Conservation (phyloP, 192 early-diverging fungal species). For the Endogone sp. region DNA sequence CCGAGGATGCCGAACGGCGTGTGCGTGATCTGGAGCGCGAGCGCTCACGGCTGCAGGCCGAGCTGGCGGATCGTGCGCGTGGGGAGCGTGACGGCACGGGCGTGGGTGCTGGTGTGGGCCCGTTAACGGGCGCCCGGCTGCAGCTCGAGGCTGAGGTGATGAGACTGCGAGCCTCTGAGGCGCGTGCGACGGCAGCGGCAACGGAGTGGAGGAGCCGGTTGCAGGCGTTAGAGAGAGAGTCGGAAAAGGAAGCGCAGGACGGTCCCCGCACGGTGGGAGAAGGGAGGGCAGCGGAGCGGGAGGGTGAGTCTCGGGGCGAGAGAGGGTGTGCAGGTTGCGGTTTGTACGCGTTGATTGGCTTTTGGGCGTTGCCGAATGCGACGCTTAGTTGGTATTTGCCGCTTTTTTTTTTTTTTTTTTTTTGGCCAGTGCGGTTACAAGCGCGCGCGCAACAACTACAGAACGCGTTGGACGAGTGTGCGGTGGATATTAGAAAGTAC, state of each 20-base stretch:
- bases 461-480: background rate
- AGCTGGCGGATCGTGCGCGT: background rate
- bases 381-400: too few species aligned
- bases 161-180: background rate
- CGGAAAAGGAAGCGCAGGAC: background rate
- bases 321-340: background rate
- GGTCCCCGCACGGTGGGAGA: too few species aligned
- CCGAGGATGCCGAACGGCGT: background rate
- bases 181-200: too few species aligned
- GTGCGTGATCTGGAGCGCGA: background rate
- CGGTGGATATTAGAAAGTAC: background rate
- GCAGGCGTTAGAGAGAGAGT: background rate
- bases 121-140: background rate
- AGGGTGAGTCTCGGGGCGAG: background rate
- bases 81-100: background rate
- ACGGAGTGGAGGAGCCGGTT: background rate
- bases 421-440: background rate
- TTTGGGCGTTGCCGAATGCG: background rate
- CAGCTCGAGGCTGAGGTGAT: background rate
- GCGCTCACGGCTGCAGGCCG: background rate
- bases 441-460: background rate
- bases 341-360: background rate
- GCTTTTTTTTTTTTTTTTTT: background rate
- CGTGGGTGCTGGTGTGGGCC: too few species aligned
- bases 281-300: background rate